Base-by-base conservation (phyloP, 495 filamentous ascomycete genomes). In the Daldinia loculata region DNA sequence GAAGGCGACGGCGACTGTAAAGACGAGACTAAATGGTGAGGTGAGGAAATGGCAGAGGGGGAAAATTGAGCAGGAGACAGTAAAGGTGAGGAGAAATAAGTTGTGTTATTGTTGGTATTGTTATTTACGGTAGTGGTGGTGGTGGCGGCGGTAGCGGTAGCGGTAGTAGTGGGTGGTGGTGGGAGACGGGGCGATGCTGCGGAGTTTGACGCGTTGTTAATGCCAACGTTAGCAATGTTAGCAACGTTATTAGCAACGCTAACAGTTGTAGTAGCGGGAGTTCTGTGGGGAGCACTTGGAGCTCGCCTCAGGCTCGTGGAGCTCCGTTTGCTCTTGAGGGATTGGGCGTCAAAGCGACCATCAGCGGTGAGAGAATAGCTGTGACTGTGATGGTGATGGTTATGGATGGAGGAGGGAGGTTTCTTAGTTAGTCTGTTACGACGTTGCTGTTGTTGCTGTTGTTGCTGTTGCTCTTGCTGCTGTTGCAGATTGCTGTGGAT, bases 251-350 rank as follows among this genome's bases (percentile, higher is more conserved):
- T 66, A 62, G 30, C 60, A 56, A 17, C 29, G 24, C 12, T 82
- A 45, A 80, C 79, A 73, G 32, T 77, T 59, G 78, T 77, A 51
- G 82, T 80, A 63, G 82, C 75, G 77, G 80, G 76, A 71, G 75
- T 77, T 65, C 71, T 79, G 67, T 87, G 82, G 59, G 90, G 89
- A 70, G 89, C 89, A 74, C 90, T 92, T 61, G 90, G 90, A 81
- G 90, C 88, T 78, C 90, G 86, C 77, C 88, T 88, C 72, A 93
- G 82, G 70, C 81, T 85, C 55, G 79, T 79, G 70, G 84, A 86
- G 82, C 83, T 86, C 76, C 82, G 80, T 82, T 86, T 84, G 80
- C 83, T 85, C 70, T 80, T 77, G 69, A 86, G 78, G 72, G 83
- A 84, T 75, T 79, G 81, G 78, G 82, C 78, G 79, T 86, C 84